Conservation (phyloP, 1,139 yeast genomes). For the Wickerhamomyces sp. region DNA sequence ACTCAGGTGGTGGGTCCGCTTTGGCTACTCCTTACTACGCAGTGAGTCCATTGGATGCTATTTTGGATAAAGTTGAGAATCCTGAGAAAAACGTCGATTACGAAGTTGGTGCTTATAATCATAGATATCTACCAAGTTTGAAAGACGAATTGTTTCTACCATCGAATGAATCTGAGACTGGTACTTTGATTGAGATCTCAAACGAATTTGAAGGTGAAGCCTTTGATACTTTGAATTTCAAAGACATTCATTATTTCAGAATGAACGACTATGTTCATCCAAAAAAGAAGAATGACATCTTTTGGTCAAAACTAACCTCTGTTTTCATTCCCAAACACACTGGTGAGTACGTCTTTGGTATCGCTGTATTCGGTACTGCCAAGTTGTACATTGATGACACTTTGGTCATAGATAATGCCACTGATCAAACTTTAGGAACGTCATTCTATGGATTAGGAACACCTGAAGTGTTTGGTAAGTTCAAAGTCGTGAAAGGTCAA, state of each 20-base stretch:
- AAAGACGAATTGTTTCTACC: slow-evolving; percentile 27
- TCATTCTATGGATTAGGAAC: slow-evolving; percentile 45
- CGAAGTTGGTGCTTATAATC: slow-evolving; percentile 33
- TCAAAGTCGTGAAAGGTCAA: slow-evolving; percentile 37
- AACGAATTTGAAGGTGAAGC: slow-evolving; percentile 38
- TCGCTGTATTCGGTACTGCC: slow-evolving; percentile 47
- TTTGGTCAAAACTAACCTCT: neutral
- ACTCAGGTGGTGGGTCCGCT: slow-evolving; percentile 53
- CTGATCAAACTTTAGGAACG: slow-evolving; percentile 42
- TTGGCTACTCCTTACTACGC: slow-evolving; percentile 40
- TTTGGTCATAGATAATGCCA: slow-evolving; percentile 48
- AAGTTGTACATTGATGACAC: slow-evolving; percentile 43
- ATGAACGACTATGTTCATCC: slow-evolving; percentile 1
- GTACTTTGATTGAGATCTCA: slow-evolving; percentile 21
- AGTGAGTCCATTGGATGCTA: slow-evolving; percentile 41
- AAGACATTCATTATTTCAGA: slow-evolving; percentile 25
- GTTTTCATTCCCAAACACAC: slow-evolving; percentile 36
- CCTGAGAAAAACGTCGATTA: slow-evolving; percentile 26
- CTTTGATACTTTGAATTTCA: slow-evolving; percentile 29
- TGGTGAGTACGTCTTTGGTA: slow-evolving; percentile 45
- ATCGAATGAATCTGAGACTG: slow-evolving; percentile 35
- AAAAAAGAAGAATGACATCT: neutral
- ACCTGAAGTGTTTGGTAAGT: slow-evolving; percentile 35
- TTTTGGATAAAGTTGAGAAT: slow-evolving; percentile 29
- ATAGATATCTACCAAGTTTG: slow-evolving; percentile 28